Percentiles rank a stretch among this genome's conserved stretches.
phyloP scores from a whole-genome alignment of 495 filamentous ascomycete genomes.

The Xylaria venustula region DNA sequence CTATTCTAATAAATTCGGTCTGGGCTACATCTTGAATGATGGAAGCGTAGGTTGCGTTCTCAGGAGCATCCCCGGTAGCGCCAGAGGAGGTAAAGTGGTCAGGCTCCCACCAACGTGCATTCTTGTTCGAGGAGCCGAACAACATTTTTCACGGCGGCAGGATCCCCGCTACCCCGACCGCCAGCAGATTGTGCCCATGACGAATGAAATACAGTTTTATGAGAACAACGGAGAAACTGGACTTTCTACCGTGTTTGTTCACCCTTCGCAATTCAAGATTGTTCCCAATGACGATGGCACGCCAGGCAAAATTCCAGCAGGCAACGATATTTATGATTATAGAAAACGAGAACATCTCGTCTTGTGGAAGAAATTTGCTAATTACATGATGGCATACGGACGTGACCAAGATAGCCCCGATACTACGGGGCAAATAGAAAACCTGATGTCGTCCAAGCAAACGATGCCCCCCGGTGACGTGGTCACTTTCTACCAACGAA shows the following conservation, averaged over 20 bases:
- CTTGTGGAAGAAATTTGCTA: conserved; percentile 88
- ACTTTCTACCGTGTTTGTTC: conserved; percentile 60
- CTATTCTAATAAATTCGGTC: conserved; percentile 85
- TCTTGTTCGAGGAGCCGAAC: conserved; percentile 65
- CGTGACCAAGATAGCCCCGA: conserved; percentile 51
- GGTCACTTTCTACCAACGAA: conserved; percentile 84
- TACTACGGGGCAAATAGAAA: conserved; percentile 44
- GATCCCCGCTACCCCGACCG: conserved; percentile 56
- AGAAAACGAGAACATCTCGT: conserved; percentile 71
- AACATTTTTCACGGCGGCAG: conserved; percentile 55
- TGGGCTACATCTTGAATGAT: conserved; percentile 82
- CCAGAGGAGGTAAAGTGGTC: conserved; percentile 44
- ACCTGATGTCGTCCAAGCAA: conserved; percentile 44
- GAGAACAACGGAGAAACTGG: conserved; percentile 69
- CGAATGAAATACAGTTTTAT: conserved; percentile 70
- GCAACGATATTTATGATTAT: conserved; percentile 60
- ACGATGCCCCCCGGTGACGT: conserved; percentile 55
- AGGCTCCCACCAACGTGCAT: conserved; percentile 63
- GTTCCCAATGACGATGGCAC: conserved; percentile 51
- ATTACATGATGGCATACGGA: conserved; percentile 79
- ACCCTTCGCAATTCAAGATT: conserved; percentile 59
- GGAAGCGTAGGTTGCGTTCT: conserved; percentile 82
- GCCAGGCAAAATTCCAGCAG: conserved; percentile 49
- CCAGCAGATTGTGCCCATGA: conserved; percentile 64
- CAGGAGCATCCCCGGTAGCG: conserved; percentile 50